Conservation (phyloP, 2,329 filamentous ascomycete genomes). For the Neospermospora avenae region DNA sequence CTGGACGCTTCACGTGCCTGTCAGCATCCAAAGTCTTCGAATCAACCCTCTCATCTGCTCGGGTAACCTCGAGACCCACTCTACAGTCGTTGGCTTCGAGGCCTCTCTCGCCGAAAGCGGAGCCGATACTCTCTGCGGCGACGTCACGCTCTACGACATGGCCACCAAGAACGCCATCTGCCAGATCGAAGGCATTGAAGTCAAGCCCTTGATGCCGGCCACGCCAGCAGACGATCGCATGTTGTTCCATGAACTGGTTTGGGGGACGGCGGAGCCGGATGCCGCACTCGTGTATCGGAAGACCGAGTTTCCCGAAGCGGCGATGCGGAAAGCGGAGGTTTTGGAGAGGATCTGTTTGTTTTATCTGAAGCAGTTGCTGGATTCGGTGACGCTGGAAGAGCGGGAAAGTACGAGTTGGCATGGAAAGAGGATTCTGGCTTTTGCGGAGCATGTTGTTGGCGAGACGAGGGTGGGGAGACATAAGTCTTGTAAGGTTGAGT, state of each 20-base stretch:
- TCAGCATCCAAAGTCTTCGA: slow-evolving; percentile 18
- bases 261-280: slow-evolving; percentile 19
- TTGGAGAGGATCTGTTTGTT: slow-evolving; percentile 14
- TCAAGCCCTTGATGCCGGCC: slow-evolving; percentile 22
- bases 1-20: slow-evolving; percentile 26
- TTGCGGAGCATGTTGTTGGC: slow-evolving; percentile 13
- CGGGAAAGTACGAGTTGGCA: slow-evolving; percentile 7
- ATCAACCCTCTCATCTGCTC: slow-evolving; percentile 21
- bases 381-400: neutral
- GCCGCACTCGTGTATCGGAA: slow-evolving; percentile 15
- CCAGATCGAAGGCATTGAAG: slow-evolving; percentile 24
- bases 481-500: slow-evolving; percentile 17
- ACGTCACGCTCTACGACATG: slow-evolving; percentile 12
- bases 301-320: slow-evolving; percentile 1
- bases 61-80: neutral
- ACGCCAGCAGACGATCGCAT: slow-evolving; percentile 23
- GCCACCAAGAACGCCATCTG: slow-evolving; percentile 14
- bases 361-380: slow-evolving; percentile 11
- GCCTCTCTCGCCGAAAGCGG: slow-evolving; percentile 2
- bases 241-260: slow-evolving; percentile 24
- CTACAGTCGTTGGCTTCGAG: neutral
- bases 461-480: slow-evolving; percentile 14
- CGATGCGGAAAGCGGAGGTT: slow-evolving; percentile 15
- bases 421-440: slow-evolving; percentile 11
- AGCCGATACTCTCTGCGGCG: neutral